A percentile compares a stretch with the other conserved stretches of the same genome.
Evolutionary conservation across 176 grass and related monocot species (phyloP).

Genomic region (Aegilops sharonensis): DNA sequence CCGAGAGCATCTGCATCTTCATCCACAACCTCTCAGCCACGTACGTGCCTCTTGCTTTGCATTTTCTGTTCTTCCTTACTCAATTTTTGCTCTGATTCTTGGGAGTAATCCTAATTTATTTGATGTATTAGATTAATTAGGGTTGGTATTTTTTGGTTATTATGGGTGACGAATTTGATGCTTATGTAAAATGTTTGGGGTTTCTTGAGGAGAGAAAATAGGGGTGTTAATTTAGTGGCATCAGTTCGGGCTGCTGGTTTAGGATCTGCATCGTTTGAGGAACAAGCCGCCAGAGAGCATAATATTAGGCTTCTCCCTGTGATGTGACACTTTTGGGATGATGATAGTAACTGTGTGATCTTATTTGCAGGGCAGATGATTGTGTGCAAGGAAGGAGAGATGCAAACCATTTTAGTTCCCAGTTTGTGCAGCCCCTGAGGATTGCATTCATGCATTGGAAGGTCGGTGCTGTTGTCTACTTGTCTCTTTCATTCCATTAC

Average conservation of each 20-base stretch:
- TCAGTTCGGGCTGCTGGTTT: not conserved
- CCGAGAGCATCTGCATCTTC: constrained; percentile 80
- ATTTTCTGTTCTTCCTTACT: not conserved
- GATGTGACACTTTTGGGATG: not conserved
- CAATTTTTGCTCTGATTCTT: not conserved
- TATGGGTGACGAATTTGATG: not conserved
- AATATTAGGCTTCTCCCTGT: not conserved
- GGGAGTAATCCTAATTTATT: not conserved
- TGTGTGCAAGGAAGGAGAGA: constrained; percentile 88
- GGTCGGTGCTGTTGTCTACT: constrained; percentile 39
- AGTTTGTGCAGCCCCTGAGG: constrained; percentile 67
- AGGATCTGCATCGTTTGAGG: not conserved
- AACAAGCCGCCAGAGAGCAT: not conserved
- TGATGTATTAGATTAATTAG: too few relatives aligned
- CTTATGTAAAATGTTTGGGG: not conserved
- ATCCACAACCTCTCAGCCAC: constrained; percentile 97
- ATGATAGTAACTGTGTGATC: not conserved
- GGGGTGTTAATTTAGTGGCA: too few relatives aligned
- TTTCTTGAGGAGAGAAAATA: not conserved
- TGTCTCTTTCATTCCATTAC: not conserved
- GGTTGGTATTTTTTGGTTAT: not conserved
- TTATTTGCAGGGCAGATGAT: constrained; percentile 48
- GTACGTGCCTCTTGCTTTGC: not conserved
- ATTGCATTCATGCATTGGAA: constrained; percentile 40
- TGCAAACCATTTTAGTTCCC: constrained; percentile 89